A percentile compares a stretch with the other conserved stretches of the same genome.
Conservation (phyloP, 1,139 yeast genomes). For the Diutina siamensis region DNA sequence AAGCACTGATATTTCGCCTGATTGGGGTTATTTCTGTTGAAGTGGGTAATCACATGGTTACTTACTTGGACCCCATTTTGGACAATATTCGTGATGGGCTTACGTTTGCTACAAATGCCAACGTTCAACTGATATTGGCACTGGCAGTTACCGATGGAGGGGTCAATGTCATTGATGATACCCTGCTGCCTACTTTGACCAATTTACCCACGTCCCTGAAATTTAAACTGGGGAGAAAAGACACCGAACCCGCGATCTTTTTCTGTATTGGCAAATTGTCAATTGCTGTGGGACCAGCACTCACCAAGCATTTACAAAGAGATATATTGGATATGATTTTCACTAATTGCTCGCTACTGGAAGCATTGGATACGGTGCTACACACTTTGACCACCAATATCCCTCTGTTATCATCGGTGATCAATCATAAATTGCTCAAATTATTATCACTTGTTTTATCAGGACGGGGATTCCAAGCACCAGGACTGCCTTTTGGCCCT, state of each 20-base stretch:
- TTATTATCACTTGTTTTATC: slow-evolving; percentile 69
- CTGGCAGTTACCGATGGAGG: slow-evolving; percentile 25
- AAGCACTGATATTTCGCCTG: slow-evolving; percentile 67
- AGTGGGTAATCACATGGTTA: slow-evolving; percentile 79
- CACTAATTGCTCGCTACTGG: slow-evolving; percentile 67
- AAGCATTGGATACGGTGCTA: slow-evolving; percentile 66
- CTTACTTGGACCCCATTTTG: slow-evolving; percentile 76
- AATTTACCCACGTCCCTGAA: slow-evolving; percentile 30
- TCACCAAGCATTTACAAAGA: slow-evolving; percentile 77
- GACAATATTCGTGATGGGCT: slow-evolving; percentile 79
- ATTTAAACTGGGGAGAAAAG: slow-evolving; percentile 49
- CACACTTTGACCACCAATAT: slow-evolving; percentile 57
- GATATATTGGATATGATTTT: slow-evolving; percentile 74
- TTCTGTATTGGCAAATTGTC: slow-evolving; percentile 84
- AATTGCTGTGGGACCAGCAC: slow-evolving; percentile 87
- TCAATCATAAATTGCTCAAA: slow-evolving; percentile 62
- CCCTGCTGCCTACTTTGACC: slow-evolving; percentile 16
- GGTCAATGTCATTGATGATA: slow-evolving; percentile 9
- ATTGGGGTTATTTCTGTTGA: slow-evolving; percentile 80
- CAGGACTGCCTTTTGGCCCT: slow-evolving; percentile 79
- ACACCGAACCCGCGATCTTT: slow-evolving; percentile 78
- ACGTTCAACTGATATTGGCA: slow-evolving; percentile 32
- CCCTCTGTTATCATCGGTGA: slow-evolving; percentile 67
- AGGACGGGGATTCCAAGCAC: slow-evolving; percentile 73
- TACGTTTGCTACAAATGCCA: slow-evolving; percentile 30